Evolutionary conservation across 305 asterid genomes (phyloP).

Genomic region (Fraxinus platypoda): DNA sequence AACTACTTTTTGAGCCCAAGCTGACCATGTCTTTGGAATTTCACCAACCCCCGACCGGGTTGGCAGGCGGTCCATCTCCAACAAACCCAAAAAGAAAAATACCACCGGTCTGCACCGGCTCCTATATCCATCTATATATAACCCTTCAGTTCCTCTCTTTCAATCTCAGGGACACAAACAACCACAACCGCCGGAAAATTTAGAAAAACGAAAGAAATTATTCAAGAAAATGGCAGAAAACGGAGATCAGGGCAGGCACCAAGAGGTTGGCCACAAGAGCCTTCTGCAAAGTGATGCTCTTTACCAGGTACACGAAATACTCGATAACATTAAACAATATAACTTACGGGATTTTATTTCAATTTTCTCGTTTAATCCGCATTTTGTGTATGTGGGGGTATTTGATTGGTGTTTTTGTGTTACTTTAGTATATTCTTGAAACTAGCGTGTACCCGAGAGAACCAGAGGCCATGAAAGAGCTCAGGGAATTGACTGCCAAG

Average conservation of each 20-base stretch:
- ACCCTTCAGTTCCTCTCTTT: not conserved
- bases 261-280: constrained; percentile 70
- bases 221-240: constrained; percentile 40
- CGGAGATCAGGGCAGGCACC: constrained; percentile 49
- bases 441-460: constrained; percentile 86
- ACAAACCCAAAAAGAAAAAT: constrained; percentile 19
- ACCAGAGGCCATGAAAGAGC: constrained; percentile 86
- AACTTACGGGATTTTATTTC: not conserved
- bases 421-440: constrained; percentile 66
- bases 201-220: not conserved
- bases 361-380: not conserved
- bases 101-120: constrained; percentile 34
- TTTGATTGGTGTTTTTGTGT: not conserved
- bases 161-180: constrained; percentile 12
- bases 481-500: constrained; percentile 74
- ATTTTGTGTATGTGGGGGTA: not conserved
- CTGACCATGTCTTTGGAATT: not conserved
- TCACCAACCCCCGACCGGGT: constrained; percentile 54
- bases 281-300: constrained; percentile 76
- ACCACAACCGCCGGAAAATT: not conserved
- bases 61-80: constrained; percentile 23
- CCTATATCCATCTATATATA: constrained; percentile 28
- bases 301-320: constrained; percentile 44
- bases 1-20: constrained; percentile 28
- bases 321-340: not conserved